Percentiles rank a stretch among this genome's conserved stretches.
Evolutionary conservation across 2,329 filamentous ascomycete genomes (phyloP).

Genomic region (Paecilomyces formosus): DNA sequence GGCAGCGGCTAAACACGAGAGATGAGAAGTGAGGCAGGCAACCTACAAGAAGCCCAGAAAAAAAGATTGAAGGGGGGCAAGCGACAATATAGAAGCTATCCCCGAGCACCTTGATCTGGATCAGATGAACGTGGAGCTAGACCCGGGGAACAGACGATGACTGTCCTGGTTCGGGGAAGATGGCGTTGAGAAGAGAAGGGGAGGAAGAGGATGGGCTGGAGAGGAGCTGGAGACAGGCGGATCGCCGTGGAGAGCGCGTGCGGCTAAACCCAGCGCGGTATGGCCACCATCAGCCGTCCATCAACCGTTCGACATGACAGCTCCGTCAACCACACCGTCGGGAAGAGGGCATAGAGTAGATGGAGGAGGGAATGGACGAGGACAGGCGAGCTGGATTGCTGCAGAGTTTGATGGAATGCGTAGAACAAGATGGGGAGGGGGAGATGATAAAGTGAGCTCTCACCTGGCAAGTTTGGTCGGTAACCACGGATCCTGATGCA

Average conservation of each 20-base stretch:
- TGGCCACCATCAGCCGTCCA: background rate
- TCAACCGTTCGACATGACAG: background rate
- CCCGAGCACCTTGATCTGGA: constrained; percentile 6
- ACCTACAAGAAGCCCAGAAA: constrained; percentile 36
- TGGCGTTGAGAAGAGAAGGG: background rate
- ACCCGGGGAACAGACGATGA: background rate
- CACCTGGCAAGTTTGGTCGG: background rate
- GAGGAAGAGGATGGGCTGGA: background rate
- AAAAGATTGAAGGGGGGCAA: constrained; percentile 7
- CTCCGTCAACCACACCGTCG: background rate
- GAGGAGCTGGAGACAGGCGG: background rate
- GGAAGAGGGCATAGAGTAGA: background rate
- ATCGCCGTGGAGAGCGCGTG: background rate
- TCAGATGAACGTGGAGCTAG: background rate
- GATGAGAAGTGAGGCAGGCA: constrained; percentile 21
- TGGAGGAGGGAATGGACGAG: background rate
- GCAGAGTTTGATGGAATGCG: too few relatives aligned
- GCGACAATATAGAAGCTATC: constrained; percentile 7
- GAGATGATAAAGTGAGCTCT: background rate
- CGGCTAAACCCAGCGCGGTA: background rate
- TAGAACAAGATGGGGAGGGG: too few relatives aligned
- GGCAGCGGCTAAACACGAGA: constrained; percentile 7
- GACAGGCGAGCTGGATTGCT: background rate
- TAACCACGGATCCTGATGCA: background rate
- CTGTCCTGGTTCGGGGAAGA: background rate